Evolutionary conservation across 441 rosid species (phyloP).

Genomic region (Geranium incanum): DNA sequence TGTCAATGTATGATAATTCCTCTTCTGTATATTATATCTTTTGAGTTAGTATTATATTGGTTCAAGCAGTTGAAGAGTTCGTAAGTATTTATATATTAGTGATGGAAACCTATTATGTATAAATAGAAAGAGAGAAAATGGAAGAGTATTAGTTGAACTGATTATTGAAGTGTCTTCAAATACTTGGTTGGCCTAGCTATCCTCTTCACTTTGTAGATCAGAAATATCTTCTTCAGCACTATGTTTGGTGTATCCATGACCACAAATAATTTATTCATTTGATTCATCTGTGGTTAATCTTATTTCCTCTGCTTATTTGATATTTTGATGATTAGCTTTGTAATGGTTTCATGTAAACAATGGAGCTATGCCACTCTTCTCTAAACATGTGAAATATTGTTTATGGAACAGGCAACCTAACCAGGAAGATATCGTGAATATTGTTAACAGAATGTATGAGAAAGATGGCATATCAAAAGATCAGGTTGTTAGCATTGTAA

Average conservation of each 20-base stretch:
- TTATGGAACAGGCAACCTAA: constrained; percentile 72
- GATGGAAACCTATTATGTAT: neutral
- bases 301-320: constrained; percentile 6
- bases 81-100: too few species aligned
- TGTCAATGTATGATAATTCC: neutral
- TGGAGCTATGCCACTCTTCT: constrained; percentile 19
- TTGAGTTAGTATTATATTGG: too few species aligned
- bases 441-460: constrained; percentile 81
- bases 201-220: neutral
- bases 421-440: constrained; percentile 71
- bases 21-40: neutral
- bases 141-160: constrained; percentile 4
- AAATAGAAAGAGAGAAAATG: too few species aligned
- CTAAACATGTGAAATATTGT: constrained; percentile 11
- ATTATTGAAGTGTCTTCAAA: neutral
- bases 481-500: constrained; percentile 59
- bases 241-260: neutral
- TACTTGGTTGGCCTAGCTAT: neutral
- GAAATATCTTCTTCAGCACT: neutral
- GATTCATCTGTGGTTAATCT: neutral
- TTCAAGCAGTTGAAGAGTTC: too few species aligned
- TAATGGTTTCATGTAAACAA: neutral
- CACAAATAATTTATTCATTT: neutral
- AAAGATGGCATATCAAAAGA: constrained; percentile 70
- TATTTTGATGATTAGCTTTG: neutral